phyloP scores from a whole-genome alignment of 169 alveolate genomes.

The Theileria luwenshuni region DNA sequence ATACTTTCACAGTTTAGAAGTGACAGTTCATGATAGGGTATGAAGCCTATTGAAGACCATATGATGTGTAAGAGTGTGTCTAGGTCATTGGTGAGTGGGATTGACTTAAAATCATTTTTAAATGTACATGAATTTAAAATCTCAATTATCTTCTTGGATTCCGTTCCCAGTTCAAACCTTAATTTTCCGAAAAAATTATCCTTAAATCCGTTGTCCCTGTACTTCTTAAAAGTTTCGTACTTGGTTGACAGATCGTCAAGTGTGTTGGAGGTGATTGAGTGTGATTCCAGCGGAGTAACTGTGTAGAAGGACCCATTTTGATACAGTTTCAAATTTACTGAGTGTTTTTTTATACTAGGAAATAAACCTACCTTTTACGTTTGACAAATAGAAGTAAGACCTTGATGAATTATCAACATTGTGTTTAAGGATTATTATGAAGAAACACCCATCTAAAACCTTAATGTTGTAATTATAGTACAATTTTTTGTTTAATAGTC shows the following conservation, averaged over 20 bases:
- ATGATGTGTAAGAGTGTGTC: conserved; percentile 22
- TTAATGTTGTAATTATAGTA: background rate
- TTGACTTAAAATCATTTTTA: conserved; percentile 11
- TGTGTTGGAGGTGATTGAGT: conserved; percentile 7
- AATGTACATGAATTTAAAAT: background rate
- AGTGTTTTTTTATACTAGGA: background rate
- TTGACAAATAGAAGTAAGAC: conserved; percentile 3
- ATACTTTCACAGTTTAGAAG: background rate
- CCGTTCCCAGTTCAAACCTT: background rate
- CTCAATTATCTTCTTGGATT: background rate
- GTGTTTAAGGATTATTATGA: background rate
- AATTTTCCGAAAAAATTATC: background rate
- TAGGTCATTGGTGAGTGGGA: conserved; percentile 1
- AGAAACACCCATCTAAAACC: background rate
- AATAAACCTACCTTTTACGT: background rate
- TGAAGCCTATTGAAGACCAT: conserved; percentile 47
- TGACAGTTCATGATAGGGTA: background rate
- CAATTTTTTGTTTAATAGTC: background rate
- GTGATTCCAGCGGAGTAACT: conserved; percentile 15
- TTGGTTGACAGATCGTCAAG: background rate
- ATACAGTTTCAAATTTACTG: background rate
- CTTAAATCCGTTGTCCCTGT: background rate
- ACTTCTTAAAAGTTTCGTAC: background rate
- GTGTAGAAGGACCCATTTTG: background rate
- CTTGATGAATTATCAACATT: background rate